Evolutionary conservation across 2,329 filamentous ascomycete species (phyloP), one percentile per base, ranked within the genome.

Genomic region (Fonsecaea pedrosoi): DNA sequence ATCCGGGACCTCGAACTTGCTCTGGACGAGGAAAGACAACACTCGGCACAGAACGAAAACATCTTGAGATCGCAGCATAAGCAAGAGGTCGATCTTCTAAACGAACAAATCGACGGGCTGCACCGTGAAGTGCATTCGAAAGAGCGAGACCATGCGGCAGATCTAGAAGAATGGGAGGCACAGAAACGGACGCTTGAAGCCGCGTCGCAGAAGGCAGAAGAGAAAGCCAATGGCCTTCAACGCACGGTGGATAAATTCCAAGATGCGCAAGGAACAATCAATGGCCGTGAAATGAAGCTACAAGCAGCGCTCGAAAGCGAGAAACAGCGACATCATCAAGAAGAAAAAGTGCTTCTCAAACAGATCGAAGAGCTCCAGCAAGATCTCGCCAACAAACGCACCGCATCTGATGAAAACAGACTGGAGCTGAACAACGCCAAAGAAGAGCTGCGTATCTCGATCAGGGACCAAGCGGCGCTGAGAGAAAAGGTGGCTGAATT

Each of bases 281-380:
- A 89, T 21, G 84, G 85, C 69, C 90, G 90, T 75, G 90, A 92
- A 73, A 82, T 82, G 25, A 89, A 84, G 74, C 79, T 92, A 18
- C 87, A 91, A 74, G 85, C 89, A 73, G 87, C 88, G 3, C 82
- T 93, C 12, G 84, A 90, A 69, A 90, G 86, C 73, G 91, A 94
- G 74, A 85, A 86, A 55, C 86, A 92, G 69, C 88, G 91, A 30
- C 89, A 95, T 73, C 84, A 85, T 69, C 87, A 85, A 63, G 90
- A 94, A 73, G 90, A 94, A 75, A 86, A 86, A 10, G 80, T 89
- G 7, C 81, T 96, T 59, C 86, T 83, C 68, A 84, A 86, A n/a
- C 91, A 95, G 75, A 87, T 96, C 60, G 86, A 90, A 55, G 89
- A 90, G 59, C 82, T 95, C 9, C 89, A 90, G 73, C 85, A 87